Base-by-base conservation (phyloP, 148 eudicot species). In the Spergularia bocconei region DNA sequence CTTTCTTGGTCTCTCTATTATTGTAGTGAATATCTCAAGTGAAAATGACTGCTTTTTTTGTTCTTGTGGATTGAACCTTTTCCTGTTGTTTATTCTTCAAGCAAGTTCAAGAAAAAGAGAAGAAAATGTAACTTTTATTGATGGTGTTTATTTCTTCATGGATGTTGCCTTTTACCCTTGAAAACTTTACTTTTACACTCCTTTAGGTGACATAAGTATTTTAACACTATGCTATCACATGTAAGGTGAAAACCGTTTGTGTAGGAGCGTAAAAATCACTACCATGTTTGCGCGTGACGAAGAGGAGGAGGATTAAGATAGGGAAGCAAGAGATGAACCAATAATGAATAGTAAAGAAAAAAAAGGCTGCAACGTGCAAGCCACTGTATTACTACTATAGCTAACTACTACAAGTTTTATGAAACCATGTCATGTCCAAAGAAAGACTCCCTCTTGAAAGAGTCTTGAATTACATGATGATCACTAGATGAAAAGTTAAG, bases 361-460 rank as follows among this genome's bases (percentile, higher is more conserved):
- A 21, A 52, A 53, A 29, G 60, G 72, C 59, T 69, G 60, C 44
- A 52, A 69, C 60, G 14, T 52, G 72, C 72, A 52, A 69, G 14
- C 72, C 72, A 53, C 8, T 69, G 59, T 11, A 69, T 59, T 53
- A 33, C 4, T 69, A 69, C 72, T 69, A 69, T 7, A 19, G 39
- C 16, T 68, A 68, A 48, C 53, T 12, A 44, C 19, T 59, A 59
- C 4, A 59, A 59, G 11, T 8, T 14, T 84, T 82, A 83, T 74
- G 89, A 87, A 78, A 86, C 85, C 83, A 83, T 79, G 82, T 85
- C 88, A 82, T 85, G 93, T 50, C 93, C 93, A 83, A 60, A 87
- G 72, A 82, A 80, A 69, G 88, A 79, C 80, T 91, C 93, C 79
- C 83, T 91, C 83, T 86, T 86, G 17, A 85, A 79, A 11, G 91